Evolutionary conservation across 208 protist genomes (phyloP), one percentile per base, ranked within the genome.

Genomic region (Leishmania arabica): DNA sequence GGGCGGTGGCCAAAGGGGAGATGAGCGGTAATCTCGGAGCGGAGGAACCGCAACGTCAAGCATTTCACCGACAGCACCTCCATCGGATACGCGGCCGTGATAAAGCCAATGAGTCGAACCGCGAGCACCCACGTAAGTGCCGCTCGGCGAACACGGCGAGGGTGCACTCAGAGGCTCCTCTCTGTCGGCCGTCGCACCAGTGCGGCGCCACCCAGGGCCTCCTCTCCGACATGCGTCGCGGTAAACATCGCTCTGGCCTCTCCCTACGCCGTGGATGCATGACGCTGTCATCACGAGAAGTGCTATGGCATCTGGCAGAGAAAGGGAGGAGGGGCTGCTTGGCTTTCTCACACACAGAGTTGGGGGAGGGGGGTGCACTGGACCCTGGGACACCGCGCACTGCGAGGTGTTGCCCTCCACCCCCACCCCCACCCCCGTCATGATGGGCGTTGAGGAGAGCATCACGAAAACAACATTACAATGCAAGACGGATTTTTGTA

Each of bases 51-150:
- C 73, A 24, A 40, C 11, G n/a, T 78, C 6, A 54, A 73, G 73
- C 81, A 87, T 79, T 88, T 77, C 49, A 92, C 64, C 19, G 90
- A 86, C 2, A 65, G 75, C 34, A 98, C 79, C 77, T 98, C 87
- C 34, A 97, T 86, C 42, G 93, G 80, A 79, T 97, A 96, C 3
- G 88, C 83, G 3, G 99, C 94, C 15, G 92, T 92, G 65, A 98
- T 87, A 84, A 99, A 99, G 76, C 99, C 91, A 79, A 99, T 90
- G 74, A 99, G 99, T 31, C 87, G 89, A 9, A 99, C 80, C 1
- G 92, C 90, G 2, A 99, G 80, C 0, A 97, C 81, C 82, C 99
- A 99, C 91, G 99, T 98, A 17, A 99, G 84, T 6, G 98, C 96
- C 0, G 98, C 99, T 81, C 99, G 98, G 45, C 95, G 91, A 75